Evolutionary conservation across 768 basidiomycete genomes (phyloP).

Genomic region (Nevesoporus exiguus): DNA sequence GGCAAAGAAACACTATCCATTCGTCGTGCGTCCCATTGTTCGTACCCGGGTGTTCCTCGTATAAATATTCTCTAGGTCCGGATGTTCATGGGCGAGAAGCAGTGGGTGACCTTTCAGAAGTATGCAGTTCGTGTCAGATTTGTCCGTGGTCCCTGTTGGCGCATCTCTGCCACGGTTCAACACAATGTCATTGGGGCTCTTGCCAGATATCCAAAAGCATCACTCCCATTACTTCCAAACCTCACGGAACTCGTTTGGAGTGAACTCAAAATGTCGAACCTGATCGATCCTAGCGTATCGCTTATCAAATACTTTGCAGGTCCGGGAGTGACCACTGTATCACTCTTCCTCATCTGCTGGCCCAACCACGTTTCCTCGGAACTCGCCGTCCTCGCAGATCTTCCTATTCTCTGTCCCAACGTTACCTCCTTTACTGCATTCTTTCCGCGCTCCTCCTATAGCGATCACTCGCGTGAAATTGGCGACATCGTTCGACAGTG

Average conservation of each 20-base stretch:
- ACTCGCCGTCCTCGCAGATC: constrained; percentile 16
- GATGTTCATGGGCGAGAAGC: constrained; percentile 25
- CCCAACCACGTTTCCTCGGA: constrained; percentile 22
- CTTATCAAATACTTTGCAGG: constrained; percentile 27
- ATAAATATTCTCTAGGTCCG: constrained; percentile 13
- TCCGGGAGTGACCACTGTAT: constrained; percentile 16
- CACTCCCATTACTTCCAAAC: constrained; percentile 25
- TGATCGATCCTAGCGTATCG: constrained; percentile 22
- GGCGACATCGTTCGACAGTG: constrained; percentile 22
- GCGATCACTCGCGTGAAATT: constrained; percentile 25
- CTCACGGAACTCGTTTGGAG: constrained; percentile 25
- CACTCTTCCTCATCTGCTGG: constrained; percentile 24
- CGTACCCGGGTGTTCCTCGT: neutral
- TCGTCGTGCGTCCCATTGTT: constrained; percentile 16
- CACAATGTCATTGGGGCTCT: constrained; percentile 18
- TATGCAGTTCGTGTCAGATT: constrained; percentile 25
- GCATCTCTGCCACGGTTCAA: constrained; percentile 14
- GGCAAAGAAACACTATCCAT: constrained; percentile 19
- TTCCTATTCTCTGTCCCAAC: constrained; percentile 24
- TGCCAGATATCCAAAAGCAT: constrained; percentile 7
- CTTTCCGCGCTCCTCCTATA: constrained; percentile 28
- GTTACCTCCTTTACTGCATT: constrained; percentile 24
- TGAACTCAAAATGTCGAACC: constrained; percentile 22
- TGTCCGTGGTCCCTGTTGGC: constrained; percentile 23
- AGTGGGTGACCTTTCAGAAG: constrained; percentile 25